A percentile compares a stretch with the other conserved stretches of the same genome.
Evolutionary conservation across 176 grass and related monocot species (phyloP).

Genomic region (Chloris gayana): DNA sequence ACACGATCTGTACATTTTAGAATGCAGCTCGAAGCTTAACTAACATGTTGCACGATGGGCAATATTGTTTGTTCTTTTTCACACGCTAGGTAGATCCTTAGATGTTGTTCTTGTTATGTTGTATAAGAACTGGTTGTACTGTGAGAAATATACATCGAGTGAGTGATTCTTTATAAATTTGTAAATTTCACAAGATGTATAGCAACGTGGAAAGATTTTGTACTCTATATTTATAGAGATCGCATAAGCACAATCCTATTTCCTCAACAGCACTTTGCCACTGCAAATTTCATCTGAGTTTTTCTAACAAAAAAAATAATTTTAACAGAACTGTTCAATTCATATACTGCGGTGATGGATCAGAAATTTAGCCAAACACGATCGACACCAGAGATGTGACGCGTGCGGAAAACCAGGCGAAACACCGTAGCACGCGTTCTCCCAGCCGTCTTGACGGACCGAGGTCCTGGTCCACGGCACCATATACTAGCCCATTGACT

Average conservation of each 20-base stretch:
- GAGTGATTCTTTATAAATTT: neutral
- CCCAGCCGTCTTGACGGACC: neutral
- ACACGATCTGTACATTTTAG: neutral
- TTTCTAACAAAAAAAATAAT: too few relatives aligned
- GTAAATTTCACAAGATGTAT: neutral
- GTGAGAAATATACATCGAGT: neutral
- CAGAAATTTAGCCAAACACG: too few relatives aligned
- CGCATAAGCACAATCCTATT: neutral
- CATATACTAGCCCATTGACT: neutral
- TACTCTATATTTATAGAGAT: neutral
- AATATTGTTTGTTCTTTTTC: neutral
- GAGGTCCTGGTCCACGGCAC: neutral
- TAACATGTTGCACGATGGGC: slow-evolving; percentile 2
- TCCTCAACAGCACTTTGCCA: too few relatives aligned
- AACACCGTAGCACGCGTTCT: neutral
- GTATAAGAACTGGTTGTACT: slow-evolving; percentile 4
- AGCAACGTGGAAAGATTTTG: neutral
- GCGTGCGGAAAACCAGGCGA: too few relatives aligned
- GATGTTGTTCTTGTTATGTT: slow-evolving; percentile 22
- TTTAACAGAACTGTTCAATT: too few relatives aligned
- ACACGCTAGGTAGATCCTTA: neutral
- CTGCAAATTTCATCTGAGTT: too few relatives aligned
- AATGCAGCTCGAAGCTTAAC: neutral
- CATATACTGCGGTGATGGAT: too few relatives aligned
- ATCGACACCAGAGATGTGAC: too few relatives aligned